Percentiles rank a stretch among this genome's conserved stretches.
Conservation (phyloP, 306 rosid species). For the Trifolium repens region DNA sequence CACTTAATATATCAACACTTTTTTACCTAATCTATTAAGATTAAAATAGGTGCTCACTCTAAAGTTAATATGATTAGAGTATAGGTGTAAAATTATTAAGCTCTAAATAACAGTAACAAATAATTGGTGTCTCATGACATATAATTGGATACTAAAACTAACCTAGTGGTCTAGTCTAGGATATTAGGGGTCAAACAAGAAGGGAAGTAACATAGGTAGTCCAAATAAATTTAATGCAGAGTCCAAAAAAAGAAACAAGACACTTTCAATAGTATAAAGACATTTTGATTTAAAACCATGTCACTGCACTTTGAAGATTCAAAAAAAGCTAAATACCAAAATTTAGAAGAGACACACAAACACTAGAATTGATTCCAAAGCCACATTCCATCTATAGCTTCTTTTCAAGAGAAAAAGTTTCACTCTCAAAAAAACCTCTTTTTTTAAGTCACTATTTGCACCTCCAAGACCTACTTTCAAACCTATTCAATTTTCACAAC, state of each 20-base stretch:
- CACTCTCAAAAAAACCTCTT: conserved; percentile 15
- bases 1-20: no score
- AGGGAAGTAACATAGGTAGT: conserved; percentile 31
- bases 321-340: conserved; percentile 42
- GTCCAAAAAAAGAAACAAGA: conserved; percentile 35
- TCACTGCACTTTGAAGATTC: conserved; percentile 33
- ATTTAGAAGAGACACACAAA: conserved; percentile 34
- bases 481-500: conserved; percentile 16
- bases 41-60: no score
- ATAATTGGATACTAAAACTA: conserved; percentile 39
- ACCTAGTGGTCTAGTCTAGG: conserved; percentile 30
- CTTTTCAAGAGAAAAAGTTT: conserved; percentile 37
- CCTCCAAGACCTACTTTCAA: conserved; percentile 39
- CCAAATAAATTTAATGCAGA: conserved; percentile 35
- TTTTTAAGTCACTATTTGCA: conserved; percentile 23
- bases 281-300: conserved; percentile 33
- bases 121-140: conserved; percentile 42
- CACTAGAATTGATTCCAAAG: conserved; percentile 1
- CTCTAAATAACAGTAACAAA: conserved; percentile 15
- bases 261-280: conserved; percentile 27
- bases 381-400: conserved; percentile 37
- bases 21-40: no score
- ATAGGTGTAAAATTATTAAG: neutral
- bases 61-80: neutral
- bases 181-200: conserved; percentile 43